Evolutionary conservation across 23 red algal species (phyloP), one percentile per base, ranked within the genome.

Genomic region (Gracilaria gracilis): DNA sequence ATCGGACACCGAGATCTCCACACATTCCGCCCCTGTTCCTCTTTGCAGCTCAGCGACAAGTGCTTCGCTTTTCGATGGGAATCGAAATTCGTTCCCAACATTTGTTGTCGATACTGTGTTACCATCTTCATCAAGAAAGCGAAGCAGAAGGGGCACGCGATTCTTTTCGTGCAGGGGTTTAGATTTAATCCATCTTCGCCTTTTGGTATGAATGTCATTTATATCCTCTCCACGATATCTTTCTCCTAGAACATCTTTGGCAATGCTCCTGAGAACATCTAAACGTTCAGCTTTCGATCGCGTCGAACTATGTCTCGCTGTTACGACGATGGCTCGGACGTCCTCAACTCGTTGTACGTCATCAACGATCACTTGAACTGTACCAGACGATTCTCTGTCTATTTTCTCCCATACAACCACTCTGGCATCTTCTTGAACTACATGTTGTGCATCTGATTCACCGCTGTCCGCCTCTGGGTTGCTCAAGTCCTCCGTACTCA

Each of bases 361-460:
- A 61, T 94, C 82, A 75, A 94, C 83, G 74, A 94, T 82, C 7
- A 94, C 57, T 67, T 94, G 92, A 3, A 72, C 84, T 12, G 71
- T 88, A 14, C 82, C 92, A 28, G 83, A 87, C 0, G 92, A 94
- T 25, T 94, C 92, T 16, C 83, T 76, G 46, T 88, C 76, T 46
- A 94, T 53, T 87, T 88, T 94, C 20, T 83, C 92, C 92, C 92
- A 94, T 51, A 87, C 82, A 28, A 94, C n/a, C 13, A 94, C 81
- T 44, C 92, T 72, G 27, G 92, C 82, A 59, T 87, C 92, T 24
- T 94, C 59, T 64, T 85, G 62, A 17, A 94, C 62, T 16, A 88
- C 92, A 48, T 24, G 38, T 33, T 55, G 61, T 25, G 61, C 11
- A 47, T 93, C 79, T 1, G 75, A 27, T 40, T 80, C 92, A 0